These are phyloP conservation scores for Fraxinus albicans DNA, from an alignment of 305 asterid species.

Conservation along the genomic window DNA sequence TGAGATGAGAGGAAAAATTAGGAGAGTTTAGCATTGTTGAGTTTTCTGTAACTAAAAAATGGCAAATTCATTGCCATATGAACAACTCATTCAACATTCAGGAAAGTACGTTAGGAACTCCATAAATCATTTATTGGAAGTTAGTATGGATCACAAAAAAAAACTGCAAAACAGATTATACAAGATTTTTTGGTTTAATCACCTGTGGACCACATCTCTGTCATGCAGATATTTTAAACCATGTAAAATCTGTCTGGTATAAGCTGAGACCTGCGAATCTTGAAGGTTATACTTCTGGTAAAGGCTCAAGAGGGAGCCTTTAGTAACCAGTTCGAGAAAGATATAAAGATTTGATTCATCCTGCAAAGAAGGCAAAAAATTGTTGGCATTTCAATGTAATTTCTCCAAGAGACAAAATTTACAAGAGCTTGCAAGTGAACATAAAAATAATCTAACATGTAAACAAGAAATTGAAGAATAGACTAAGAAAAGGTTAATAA, in stretches of 20 bases:
- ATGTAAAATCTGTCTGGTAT: constrained; percentile 87
- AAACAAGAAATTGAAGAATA: background rate
- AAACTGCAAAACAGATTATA: background rate
- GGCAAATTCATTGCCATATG: background rate
- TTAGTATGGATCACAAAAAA: background rate
- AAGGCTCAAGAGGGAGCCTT: constrained; percentile 82
- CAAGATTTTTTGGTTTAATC: constrained; percentile 25
- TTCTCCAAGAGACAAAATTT: background rate
- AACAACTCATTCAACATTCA: background rate
- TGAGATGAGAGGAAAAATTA: constrained; percentile 24
- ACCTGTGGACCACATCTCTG: constrained; percentile 89
- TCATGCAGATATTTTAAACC: constrained; percentile 91
- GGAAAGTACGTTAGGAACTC: background rate
- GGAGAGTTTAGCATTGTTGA: background rate
- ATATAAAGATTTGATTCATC: constrained; percentile 80
- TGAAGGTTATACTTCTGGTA: constrained; percentile 72
- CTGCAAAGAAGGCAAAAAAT: constrained; percentile 39
- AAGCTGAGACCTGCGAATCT: constrained; percentile 76
- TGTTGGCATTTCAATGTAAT: constrained; percentile 1
- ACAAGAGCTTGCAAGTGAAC: background rate
- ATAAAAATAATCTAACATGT: background rate
- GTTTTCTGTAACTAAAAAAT: background rate
- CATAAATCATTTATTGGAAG: background rate
- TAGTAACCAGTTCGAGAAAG: constrained; percentile 80
- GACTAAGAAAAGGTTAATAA: background rate